Conservation (phyloP, 169 alveolate genomes). For the Cyclospora cayetanensis region DNA sequence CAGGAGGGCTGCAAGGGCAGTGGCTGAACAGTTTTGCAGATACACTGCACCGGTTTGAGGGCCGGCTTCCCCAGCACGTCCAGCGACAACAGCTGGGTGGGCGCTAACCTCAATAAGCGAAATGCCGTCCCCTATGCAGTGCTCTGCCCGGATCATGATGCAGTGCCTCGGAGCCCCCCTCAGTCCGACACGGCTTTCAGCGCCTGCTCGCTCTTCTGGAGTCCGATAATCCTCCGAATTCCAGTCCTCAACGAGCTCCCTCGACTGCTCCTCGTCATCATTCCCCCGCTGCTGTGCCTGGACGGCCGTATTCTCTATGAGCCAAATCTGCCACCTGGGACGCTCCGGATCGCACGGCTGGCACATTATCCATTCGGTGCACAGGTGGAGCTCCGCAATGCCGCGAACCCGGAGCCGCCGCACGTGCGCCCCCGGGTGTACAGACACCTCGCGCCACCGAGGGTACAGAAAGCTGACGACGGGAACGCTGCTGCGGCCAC, state of each 20-base stretch:
- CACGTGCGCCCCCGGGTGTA: not conserved
- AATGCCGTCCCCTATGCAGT: not conserved
- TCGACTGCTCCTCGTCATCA: no score
- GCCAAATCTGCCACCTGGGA: slow-evolving; percentile 3
- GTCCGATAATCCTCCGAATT: not conserved
- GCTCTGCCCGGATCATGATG: not conserved
- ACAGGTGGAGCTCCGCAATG: not conserved
- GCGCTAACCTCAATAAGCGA: not conserved
- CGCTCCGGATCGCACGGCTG: not conserved
- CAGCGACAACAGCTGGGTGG: no score
- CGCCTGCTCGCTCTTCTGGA: not conserved
- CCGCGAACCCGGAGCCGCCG: slow-evolving; percentile 1
- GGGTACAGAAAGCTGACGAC: not conserved
- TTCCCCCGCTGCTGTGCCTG: slow-evolving; percentile 12
- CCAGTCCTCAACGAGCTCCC: not conserved
- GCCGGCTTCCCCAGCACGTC: no score
- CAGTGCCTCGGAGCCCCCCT: not conserved
- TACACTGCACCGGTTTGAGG: no score
- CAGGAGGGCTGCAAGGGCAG: no score
- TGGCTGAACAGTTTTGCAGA: no score
- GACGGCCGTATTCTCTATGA: not conserved
- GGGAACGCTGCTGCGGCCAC: slow-evolving; percentile 22
- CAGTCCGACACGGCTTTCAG: not conserved
- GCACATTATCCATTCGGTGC: not conserved
- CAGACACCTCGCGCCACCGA: slow-evolving; percentile 11